phyloP scores from a whole-genome alignment of 306 rosid genomes.

The Clitoria ternatea region DNA sequence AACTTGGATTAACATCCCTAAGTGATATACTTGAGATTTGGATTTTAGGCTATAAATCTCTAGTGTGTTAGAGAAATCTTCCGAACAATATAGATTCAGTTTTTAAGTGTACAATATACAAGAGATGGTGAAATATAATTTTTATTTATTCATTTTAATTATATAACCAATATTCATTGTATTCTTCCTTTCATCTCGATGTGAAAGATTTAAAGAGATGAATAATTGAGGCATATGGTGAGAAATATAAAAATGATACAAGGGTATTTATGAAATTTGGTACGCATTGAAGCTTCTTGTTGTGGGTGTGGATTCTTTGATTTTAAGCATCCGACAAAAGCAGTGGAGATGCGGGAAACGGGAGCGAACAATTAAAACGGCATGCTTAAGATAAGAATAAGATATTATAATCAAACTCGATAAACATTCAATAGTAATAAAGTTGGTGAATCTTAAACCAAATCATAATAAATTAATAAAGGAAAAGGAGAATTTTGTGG shows the following conservation, averaged over 20 bases:
- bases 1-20: too few species aligned
- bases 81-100: too few species aligned
- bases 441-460: slow-evolving; percentile 31
- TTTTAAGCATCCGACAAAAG: slow-evolving; percentile 65
- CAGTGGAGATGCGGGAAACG: slow-evolving; percentile 55
- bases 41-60: too few species aligned
- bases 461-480: neutral
- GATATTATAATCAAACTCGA: slow-evolving; percentile 13
- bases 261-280: slow-evolving; percentile 2
- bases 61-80: too few species aligned
- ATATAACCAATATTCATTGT: too few species aligned
- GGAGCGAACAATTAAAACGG: slow-evolving; percentile 53
- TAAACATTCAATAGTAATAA: neutral
- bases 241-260: neutral
- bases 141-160: too few species aligned
- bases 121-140: too few species aligned
- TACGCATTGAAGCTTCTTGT: neutral
- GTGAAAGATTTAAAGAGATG: too few species aligned
- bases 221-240: neutral
- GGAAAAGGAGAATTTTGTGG: slow-evolving; percentile 30
- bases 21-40: too few species aligned
- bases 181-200: too few species aligned
- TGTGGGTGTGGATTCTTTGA: slow-evolving; percentile 45
- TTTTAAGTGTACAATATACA: too few species aligned
- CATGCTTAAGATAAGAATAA: slow-evolving; percentile 41